phyloP scores from a whole-genome alignment of 371 early-diverging fungal genomes.

The Dichotomocladium elegans region DNA sequence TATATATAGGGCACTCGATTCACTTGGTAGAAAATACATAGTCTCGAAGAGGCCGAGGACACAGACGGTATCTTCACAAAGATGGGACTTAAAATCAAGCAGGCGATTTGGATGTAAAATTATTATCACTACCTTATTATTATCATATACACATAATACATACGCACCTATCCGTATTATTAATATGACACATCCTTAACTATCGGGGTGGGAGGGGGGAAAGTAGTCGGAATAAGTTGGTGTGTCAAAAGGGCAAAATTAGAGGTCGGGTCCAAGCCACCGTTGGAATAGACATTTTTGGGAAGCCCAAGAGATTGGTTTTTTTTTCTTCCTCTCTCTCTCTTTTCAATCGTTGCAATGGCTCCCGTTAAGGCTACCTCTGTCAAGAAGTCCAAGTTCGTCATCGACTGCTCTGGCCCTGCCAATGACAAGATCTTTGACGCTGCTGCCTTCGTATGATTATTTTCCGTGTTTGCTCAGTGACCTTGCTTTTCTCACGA shows the following conservation, averaged over 20 bases:
- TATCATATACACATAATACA: too few relatives aligned
- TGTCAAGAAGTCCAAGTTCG: slow-evolving; percentile 69
- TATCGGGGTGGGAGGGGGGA: too few relatives aligned
- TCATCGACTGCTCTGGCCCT: slow-evolving; percentile 93
- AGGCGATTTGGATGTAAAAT: slow-evolving; percentile 35
- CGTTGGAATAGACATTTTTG: too few relatives aligned
- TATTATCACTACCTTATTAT: too few relatives aligned
- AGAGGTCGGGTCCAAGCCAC: too few relatives aligned
- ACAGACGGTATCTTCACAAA: slow-evolving; percentile 41
- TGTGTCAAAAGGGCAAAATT: too few relatives aligned
- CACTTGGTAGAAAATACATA: neutral
- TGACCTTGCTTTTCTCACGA: neutral
- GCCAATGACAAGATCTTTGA: slow-evolving; percentile 96
- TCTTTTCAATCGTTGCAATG: slow-evolving; percentile 23
- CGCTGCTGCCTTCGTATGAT: slow-evolving; percentile 85
- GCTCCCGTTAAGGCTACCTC: slow-evolving; percentile 47
- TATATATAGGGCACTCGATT: neutral
- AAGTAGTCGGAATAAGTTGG: too few relatives aligned
- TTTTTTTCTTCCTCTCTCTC: slow-evolving; percentile 14
- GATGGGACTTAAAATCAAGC: slow-evolving; percentile 40
- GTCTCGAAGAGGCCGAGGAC: slow-evolving; percentile 41
- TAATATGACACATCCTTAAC: too few relatives aligned
- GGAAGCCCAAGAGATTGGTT: too few relatives aligned
- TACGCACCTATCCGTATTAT: too few relatives aligned
- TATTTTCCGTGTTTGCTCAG: too few relatives aligned